phyloP scores from a whole-genome alignment of 768 basidiomycete genomes.

The Leccinum ochraceum region DNA sequence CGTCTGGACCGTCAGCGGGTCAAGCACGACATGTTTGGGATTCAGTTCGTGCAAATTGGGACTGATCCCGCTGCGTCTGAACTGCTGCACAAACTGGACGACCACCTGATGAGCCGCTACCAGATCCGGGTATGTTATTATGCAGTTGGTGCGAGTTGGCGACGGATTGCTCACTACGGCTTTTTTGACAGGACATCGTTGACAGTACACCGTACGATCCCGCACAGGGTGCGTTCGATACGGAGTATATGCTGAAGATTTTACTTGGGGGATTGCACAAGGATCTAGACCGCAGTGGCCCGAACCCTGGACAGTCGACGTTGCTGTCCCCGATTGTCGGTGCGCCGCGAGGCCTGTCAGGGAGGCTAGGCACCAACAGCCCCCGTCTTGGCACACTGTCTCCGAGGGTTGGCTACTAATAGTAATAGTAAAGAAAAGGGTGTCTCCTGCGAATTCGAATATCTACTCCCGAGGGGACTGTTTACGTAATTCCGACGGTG shows the following conservation, averaged over 20 bases:
- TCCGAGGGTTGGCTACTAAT: constrained; percentile 17
- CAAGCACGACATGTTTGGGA: constrained; percentile 41
- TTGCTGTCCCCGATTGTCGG: neutral
- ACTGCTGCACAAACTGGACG: constrained; percentile 43
- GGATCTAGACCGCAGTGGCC: constrained; percentile 17
- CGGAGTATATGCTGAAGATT: constrained; percentile 38
- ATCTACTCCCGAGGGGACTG: neutral
- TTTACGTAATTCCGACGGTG: neutral
- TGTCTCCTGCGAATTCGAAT: neutral
- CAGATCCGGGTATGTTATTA: constrained; percentile 29
- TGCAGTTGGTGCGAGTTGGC: too few relatives aligned
- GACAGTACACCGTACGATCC: constrained; percentile 45
- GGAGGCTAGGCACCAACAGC: constrained; percentile 10
- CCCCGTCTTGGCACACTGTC: constrained; percentile 17
- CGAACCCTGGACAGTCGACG: constrained; percentile 1
- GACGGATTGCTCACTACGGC: neutral
- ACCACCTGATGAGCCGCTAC: constrained; percentile 35
- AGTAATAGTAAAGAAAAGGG: neutral
- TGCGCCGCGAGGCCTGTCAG: neutral
- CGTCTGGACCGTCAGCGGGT: constrained; percentile 39
- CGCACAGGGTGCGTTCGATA: constrained; percentile 30
- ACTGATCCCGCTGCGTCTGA: constrained; percentile 38
- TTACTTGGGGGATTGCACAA: constrained; percentile 30
- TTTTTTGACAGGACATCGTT: constrained; percentile 41
- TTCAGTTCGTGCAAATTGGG: constrained; percentile 51